phyloP scores from a whole-genome alignment of 1,284 basidiomycete genomes.

The Moniliophthora roreri region DNA sequence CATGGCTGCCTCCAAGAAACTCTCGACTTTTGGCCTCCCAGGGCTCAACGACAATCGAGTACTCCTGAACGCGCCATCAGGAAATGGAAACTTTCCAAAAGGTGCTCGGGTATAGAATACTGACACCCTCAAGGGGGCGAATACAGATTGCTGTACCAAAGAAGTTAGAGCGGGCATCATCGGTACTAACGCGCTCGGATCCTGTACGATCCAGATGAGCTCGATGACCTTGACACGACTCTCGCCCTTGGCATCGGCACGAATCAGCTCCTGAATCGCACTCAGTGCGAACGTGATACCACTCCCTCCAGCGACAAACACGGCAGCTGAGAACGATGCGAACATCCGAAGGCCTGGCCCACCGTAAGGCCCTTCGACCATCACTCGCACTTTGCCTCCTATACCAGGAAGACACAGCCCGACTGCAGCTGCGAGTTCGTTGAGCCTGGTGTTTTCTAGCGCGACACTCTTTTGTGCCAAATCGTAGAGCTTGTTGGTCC shows the following conservation, averaged over 20 bases:
- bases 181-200: constrained; percentile 51
- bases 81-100: constrained; percentile 32
- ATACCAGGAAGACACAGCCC: constrained; percentile 17
- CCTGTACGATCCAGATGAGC: constrained; percentile 67
- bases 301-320: constrained; percentile 71
- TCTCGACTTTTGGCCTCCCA: constrained; percentile 48
- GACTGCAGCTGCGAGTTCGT: too few relatives aligned
- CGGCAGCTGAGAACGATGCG: constrained; percentile 62
- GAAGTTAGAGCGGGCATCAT: constrained; percentile 54
- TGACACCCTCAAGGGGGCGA: constrained; percentile 47
- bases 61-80: constrained; percentile 29
- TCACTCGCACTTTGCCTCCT: constrained; percentile 49
- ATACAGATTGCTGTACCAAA: constrained; percentile 46
- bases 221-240: constrained; percentile 61
- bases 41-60: constrained; percentile 44
- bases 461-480: constrained; percentile 43
- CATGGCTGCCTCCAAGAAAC: constrained; percentile 47
- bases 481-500: constrained; percentile 62
- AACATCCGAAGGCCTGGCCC: constrained; percentile 62
- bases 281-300: constrained; percentile 73
- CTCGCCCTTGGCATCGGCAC: constrained; percentile 48
- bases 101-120: constrained; percentile 66
- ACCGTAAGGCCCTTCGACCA: constrained; percentile 80
- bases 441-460: too few relatives aligned
- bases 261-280: constrained; percentile 63